Evolutionary conservation across 306 rosid species (phyloP), one percentile per base, ranked within the genome.

Genomic region (Comarum palustre): DNA sequence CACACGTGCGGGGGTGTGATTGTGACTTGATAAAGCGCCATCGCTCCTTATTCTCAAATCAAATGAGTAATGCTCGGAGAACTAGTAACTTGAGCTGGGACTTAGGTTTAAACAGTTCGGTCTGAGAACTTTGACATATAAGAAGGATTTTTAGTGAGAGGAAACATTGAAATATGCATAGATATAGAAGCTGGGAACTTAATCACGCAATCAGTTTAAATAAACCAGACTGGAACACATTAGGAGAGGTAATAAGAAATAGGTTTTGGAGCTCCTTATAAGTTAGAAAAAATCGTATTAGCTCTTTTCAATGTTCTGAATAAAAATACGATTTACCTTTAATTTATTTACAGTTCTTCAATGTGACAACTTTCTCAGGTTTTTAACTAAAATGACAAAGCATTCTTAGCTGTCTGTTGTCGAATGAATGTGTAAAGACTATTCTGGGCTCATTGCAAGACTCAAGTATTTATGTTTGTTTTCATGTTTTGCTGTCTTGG

Each of bases 401-500:
- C n/a, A 69, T 3, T 32, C 34, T 32, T 32, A 50, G 20, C 45
- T 69, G 32, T 50, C 16, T 17, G 36, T 4, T 12, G 38, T 38
- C 52, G 63, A 39, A 70, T 3, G 55, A 54, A 2, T 71, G 48
- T 51, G 19, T 9, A 52, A 25, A 29, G 3, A 1, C 14, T 57
- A 15, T 4, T 71, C 55, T 71, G 41, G 11, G 24, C 66, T 7
- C 17, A 57, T 24, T 27, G 29, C 61, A 11, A 52, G 32, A 25
- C 12, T 69, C 9, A 32, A 61, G 58, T 20, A 36, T 46, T 78
- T 58, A 31, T 66, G 13, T 46, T 71, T 32, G 54, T 66, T 79
- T 66, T 71, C 32, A 62, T 82, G 54, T 61, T 75, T 55, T 51
- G n/a, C 22, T 77, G 3, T 60, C 50, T 77, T 43, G 67, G 70